Conservation (phyloP, 228 moss, liverwort and hornwort genomes). For the Sphagnum magellanicum region DNA sequence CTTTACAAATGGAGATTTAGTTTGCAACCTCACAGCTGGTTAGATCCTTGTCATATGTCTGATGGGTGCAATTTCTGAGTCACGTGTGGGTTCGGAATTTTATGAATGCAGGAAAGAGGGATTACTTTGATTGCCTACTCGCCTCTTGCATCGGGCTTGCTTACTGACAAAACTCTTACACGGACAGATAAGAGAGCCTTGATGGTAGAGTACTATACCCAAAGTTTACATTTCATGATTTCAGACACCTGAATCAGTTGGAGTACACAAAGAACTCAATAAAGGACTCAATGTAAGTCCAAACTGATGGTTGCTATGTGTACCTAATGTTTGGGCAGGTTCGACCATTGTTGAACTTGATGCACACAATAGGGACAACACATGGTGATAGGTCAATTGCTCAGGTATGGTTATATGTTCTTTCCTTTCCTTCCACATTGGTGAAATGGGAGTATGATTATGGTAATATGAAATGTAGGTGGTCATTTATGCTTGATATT, state of each 20-base stretch:
- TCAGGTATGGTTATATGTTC: slow-evolving; percentile 34
- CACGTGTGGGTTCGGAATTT: no score
- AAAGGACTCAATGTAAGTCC: no score
- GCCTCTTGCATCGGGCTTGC: slow-evolving; percentile 76
- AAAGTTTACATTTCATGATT: neutral
- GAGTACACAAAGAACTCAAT: no score
- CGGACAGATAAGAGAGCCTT: slow-evolving; percentile 50
- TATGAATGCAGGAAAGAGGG: slow-evolving; percentile 52
- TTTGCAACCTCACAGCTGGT: no score
- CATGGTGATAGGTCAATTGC: slow-evolving; percentile 77
- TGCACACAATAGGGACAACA: slow-evolving; percentile 55
- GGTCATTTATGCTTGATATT: neutral
- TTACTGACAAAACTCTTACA: slow-evolving; percentile 60
- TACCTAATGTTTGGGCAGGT: slow-evolving; percentile 21
- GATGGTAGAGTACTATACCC: slow-evolving; percentile 29
- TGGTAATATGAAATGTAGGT: neutral
- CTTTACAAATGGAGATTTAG: no score
- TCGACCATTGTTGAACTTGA: slow-evolving; percentile 55
- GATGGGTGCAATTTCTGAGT: no score
- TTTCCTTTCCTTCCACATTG: neutral
- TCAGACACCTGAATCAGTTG: no score
- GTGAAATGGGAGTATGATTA: neutral
- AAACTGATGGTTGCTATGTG: neutral
- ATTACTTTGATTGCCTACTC: slow-evolving; percentile 90
- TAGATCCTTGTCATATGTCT: no score